Conservation (phyloP, 2,329 filamentous ascomycete species). For the Sporothrix curviconia region DNA sequence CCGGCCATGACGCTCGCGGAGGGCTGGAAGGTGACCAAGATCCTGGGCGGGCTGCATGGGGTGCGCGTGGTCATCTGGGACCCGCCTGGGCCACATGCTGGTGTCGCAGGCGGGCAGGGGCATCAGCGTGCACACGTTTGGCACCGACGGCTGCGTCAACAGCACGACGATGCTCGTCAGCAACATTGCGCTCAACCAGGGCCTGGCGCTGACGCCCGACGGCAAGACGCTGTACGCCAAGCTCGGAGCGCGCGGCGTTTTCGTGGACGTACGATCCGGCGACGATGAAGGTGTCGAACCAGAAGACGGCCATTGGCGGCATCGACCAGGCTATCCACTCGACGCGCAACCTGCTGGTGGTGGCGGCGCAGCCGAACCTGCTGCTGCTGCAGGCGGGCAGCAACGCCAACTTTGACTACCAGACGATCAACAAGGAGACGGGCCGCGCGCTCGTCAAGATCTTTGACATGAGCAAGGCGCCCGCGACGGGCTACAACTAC, state of each 20-base stretch:
- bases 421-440: constrained; percentile 27
- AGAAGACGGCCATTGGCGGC: constrained; percentile 33
- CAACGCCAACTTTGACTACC: constrained; percentile 34
- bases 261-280: constrained; percentile 51
- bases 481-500: constrained; percentile 32
- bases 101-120: constrained; percentile 32
- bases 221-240: constrained; percentile 34
- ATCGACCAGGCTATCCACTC: constrained; percentile 36
- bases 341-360: constrained; percentile 32
- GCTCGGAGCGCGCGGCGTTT: constrained; percentile 39
- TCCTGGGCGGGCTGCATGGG: constrained; percentile 31
- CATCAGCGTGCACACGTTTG: constrained; percentile 35
- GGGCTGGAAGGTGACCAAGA: constrained; percentile 35
- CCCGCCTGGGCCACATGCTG: constrained; percentile 31
- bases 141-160: constrained; percentile 34
- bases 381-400: constrained; percentile 35
- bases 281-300: constrained; percentile 38
- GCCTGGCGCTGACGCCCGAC: constrained; percentile 33
- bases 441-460: constrained; percentile 37
- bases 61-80: constrained; percentile 34
- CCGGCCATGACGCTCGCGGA: constrained; percentile 26
- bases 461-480: constrained; percentile 33
- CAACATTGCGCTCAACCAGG: constrained; percentile 34
- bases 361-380: constrained; percentile 31
- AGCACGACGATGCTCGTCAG: constrained; percentile 32